These are phyloP conservation scores for Puccinia brachypodii DNA, from an alignment of 1,284 basidiomycete genomes.

Conservation along the genomic window DNA sequence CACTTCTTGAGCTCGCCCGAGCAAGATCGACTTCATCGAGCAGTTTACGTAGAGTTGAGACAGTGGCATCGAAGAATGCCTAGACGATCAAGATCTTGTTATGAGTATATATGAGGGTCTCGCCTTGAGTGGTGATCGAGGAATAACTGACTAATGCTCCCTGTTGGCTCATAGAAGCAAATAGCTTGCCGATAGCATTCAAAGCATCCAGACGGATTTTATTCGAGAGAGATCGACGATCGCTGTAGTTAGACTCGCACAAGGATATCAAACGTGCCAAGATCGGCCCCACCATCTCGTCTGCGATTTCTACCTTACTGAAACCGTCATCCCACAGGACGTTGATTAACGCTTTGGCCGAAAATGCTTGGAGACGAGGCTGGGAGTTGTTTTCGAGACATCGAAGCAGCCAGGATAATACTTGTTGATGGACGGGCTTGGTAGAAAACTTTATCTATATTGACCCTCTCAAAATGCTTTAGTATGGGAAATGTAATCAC, in stretches of 20 bases:
- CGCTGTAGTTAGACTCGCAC: constrained; percentile 20
- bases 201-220: constrained; percentile 34
- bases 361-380: constrained; percentile 29
- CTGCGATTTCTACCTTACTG: constrained; percentile 15
- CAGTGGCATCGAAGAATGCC: constrained; percentile 20
- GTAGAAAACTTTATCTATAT: constrained; percentile 13
- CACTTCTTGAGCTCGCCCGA: background rate
- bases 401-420: constrained; percentile 14
- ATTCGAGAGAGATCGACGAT: constrained; percentile 5
- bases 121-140: background rate
- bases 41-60: background rate
- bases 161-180: constrained; percentile 19
- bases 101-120: background rate
- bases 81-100: background rate
- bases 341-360: constrained; percentile 31
- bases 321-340: constrained; percentile 23
- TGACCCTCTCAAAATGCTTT: background rate
- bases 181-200: constrained; percentile 13
- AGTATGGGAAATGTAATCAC: background rate
- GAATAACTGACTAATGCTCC: background rate
- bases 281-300: constrained; percentile 26
- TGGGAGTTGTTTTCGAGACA: constrained; percentile 18
- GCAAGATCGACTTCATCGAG: constrained; percentile 12
- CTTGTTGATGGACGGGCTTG: constrained; percentile 26
- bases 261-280: background rate